Percentiles rank a stretch among this genome's conserved stretches.
Conservation (phyloP, 768 basidiomycete genomes). For the Xerocomellus amylosporus region DNA sequence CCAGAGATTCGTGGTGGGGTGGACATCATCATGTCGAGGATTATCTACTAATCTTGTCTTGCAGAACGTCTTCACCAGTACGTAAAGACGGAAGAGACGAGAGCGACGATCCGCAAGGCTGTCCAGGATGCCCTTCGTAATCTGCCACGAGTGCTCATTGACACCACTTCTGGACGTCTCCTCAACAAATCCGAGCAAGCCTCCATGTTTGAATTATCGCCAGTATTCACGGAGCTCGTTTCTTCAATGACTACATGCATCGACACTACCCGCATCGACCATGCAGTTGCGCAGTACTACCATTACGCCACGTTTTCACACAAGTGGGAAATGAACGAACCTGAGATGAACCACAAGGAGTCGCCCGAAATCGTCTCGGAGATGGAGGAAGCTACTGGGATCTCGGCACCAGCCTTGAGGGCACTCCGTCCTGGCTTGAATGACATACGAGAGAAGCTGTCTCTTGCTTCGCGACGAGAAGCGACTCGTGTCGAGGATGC, state of each 20-base stretch:
- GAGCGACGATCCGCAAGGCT: neutral
- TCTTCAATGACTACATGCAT: neutral
- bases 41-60: neutral
- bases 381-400: too few relatives aligned
- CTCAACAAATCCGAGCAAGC: neutral
- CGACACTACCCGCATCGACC: neutral
- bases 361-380: neutral
- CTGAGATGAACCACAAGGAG: neutral
- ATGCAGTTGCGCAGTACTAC: neutral
- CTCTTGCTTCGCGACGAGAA: too few relatives aligned
- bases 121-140: neutral
- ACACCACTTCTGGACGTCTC: neutral
- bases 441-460: too few relatives aligned
- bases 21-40: too few relatives aligned
- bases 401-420: too few relatives aligned
- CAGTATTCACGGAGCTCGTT: neutral
- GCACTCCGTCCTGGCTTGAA: too few relatives aligned
- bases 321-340: neutral
- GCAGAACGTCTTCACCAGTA: neutral
- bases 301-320: neutral
- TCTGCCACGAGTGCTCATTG: neutral
- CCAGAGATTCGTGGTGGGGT: too few relatives aligned
- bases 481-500: too few relatives aligned
- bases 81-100: neutral
- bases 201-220: neutral